phyloP scores from a whole-genome alignment of 2,329 filamentous ascomycete species.

The Hymenotorrendiella dingleyae region DNA sequence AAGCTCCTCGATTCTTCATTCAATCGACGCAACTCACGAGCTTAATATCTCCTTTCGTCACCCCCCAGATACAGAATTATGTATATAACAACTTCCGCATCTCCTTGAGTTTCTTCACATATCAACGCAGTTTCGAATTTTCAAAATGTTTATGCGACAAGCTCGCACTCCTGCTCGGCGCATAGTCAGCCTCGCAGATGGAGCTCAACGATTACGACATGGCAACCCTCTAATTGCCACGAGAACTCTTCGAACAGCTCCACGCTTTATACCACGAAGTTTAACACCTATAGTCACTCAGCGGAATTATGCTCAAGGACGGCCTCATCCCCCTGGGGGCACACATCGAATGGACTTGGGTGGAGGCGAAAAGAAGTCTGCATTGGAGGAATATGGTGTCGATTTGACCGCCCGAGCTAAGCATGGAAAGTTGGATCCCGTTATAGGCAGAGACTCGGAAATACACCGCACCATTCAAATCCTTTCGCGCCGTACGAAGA shows the following conservation, averaged over 20 bases:
- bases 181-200: slow-evolving; percentile 16
- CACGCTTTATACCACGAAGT: slow-evolving; percentile 15
- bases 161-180: slow-evolving; percentile 22
- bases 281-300: slow-evolving; percentile 36
- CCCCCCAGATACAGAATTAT: slow-evolving; percentile 7
- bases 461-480: slow-evolving; percentile 95
- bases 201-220: slow-evolving; percentile 12
- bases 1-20: slow-evolving; percentile 8
- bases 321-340: slow-evolving; percentile 82
- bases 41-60: not conserved
- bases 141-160: slow-evolving; percentile 24
- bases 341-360: slow-evolving; percentile 90
- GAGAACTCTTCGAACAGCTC: slow-evolving; percentile 10
- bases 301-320: slow-evolving; percentile 60
- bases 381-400: slow-evolving; percentile 84
- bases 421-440: slow-evolving; percentile 88
- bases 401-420: slow-evolving; percentile 82
- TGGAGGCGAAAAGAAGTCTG: slow-evolving; percentile 69
- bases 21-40: no score
- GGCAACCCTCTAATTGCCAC: slow-evolving; percentile 7
- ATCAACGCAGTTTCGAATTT: no score
- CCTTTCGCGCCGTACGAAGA: slow-evolving; percentile 86
- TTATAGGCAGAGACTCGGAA: slow-evolving; percentile 87
- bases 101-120: slow-evolving; percentile 5
- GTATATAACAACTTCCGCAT: not conserved